Evolutionary conservation across 2,329 filamentous ascomycete species (phyloP).

Genomic region (Graphilbum sp.): DNA sequence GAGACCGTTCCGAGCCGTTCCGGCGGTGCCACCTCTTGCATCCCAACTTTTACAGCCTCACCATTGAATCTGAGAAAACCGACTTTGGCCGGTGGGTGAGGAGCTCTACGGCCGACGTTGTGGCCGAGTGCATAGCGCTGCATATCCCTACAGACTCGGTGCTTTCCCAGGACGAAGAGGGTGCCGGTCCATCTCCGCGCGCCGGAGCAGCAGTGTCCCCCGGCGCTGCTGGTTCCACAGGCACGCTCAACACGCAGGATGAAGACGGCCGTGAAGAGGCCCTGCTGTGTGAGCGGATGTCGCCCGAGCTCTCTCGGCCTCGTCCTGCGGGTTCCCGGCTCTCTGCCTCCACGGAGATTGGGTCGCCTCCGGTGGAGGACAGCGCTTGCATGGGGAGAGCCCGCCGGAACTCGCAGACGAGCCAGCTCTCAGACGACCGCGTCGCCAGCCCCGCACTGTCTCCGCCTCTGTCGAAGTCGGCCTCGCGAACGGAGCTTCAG

Average conservation of each 20-base stretch:
- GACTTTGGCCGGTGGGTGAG: conserved; percentile 66
- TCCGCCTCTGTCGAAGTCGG: conserved; percentile 21
- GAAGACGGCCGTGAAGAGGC: conserved; percentile 9
- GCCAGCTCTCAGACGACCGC: conserved; percentile 21
- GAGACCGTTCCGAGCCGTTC: conserved; percentile 59
- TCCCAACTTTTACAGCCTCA: conserved; percentile 70
- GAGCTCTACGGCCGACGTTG: conserved; percentile 62
- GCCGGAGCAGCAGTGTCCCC: too few species aligned
- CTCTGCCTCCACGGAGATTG: conserved; percentile 23
- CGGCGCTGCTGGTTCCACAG: too few species aligned
- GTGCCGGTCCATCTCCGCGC: too few species aligned
- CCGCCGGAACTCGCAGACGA: conserved; percentile 33
- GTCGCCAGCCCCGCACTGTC: conserved; percentile 27
- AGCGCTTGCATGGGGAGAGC: conserved; percentile 6
- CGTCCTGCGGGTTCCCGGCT: conserved; percentile 18
- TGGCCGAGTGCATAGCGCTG: conserved; percentile 64
- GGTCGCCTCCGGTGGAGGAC: too few species aligned
- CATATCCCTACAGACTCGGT: too few species aligned
- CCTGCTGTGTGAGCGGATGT: conserved; percentile 22
- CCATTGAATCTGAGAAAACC: conserved; percentile 62
- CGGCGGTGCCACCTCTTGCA: conserved; percentile 59
- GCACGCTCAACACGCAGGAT: too few species aligned
- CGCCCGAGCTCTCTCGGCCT: too few species aligned
- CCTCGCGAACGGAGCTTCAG: conserved; percentile 39
- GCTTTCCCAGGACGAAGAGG: too few species aligned